phyloP scores from a whole-genome alignment of 805 yeast species.

The Saccharomycopsis vini region DNA sequence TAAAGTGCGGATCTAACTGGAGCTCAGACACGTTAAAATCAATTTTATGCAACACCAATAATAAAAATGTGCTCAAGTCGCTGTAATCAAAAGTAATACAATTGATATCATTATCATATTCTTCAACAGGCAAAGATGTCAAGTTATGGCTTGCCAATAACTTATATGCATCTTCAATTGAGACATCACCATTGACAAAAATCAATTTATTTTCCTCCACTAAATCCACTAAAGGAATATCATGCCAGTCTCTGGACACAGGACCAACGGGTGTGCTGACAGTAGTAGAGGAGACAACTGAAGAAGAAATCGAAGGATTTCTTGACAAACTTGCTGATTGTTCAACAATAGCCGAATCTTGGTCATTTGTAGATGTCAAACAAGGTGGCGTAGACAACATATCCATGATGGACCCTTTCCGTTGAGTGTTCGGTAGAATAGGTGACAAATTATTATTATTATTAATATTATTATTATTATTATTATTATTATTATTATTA shows the following conservation, averaged over 20 bases:
- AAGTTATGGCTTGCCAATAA: conserved; percentile 61
- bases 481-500: too few relatives aligned
- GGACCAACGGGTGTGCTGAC: conserved; percentile 29
- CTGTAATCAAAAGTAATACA: conserved; percentile 87
- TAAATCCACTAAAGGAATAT: conserved; percentile 59
- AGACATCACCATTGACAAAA: conserved; percentile 51
- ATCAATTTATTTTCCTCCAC: conserved; percentile 74
- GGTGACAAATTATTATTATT: not conserved
- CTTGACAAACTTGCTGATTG: conserved; percentile 20
- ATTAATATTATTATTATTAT: too few relatives aligned
- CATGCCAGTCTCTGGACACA: conserved; percentile 52
- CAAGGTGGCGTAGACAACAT: conserved; percentile 72
- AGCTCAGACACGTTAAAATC: conserved; percentile 28
- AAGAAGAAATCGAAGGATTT: conserved; percentile 26
- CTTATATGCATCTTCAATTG: conserved; percentile 87
- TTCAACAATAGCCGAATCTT: not conserved
- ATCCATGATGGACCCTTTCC: conserved; percentile 68
- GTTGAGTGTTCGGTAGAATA: conserved; percentile 32
- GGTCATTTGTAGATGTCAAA: conserved; percentile 25
- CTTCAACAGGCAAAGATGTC: conserved; percentile 78
- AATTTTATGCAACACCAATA: conserved; percentile 73
- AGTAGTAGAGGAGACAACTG: conserved; percentile 47
- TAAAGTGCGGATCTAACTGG: conserved; percentile 23
- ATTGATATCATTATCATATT: conserved; percentile 45
- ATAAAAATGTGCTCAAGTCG: conserved; percentile 78